A percentile compares a stretch with the other conserved stretches of the same genome.
phyloP scores from a whole-genome alignment of 208 protist genomes.

The Acanthamoeba royreba region DNA sequence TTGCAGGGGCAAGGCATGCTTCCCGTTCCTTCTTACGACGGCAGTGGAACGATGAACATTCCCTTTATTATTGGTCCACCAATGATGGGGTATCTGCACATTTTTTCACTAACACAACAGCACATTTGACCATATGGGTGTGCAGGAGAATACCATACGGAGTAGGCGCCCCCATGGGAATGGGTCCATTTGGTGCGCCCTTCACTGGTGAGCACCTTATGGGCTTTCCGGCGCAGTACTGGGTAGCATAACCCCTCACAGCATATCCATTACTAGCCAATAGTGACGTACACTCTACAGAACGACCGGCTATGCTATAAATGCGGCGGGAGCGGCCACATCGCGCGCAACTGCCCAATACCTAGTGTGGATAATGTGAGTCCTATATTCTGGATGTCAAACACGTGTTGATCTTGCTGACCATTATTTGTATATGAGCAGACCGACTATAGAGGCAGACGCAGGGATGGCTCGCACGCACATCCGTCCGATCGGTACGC shows the following conservation, averaged over 20 bases:
- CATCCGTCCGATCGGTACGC: too few species aligned
- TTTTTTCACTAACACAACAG: too few species aligned
- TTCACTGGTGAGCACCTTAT: not conserved
- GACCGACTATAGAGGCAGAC: not conserved
- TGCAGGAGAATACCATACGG: not conserved
- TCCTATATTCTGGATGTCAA: too few species aligned
- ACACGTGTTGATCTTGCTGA: not conserved
- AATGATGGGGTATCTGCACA: not conserved
- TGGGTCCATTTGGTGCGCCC: not conserved
- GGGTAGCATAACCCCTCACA: not conserved
- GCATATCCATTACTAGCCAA: not conserved
- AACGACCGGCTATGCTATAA: not conserved
- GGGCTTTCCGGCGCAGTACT: not conserved
- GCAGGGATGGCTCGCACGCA: too few species aligned
- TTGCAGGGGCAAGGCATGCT: not conserved
- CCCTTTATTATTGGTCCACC: not conserved
- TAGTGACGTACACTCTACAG: not conserved
- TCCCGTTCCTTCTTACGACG: not conserved
- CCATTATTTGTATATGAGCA: not conserved
- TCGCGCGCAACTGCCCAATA: not conserved
- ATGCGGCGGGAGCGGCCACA: not conserved
- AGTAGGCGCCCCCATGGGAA: not conserved
- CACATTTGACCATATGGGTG: too few species aligned
- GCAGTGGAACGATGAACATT: too few species aligned
- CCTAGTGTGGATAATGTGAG: not conserved